Conservation (phyloP, 1,139 yeast species). For the Arxiozyma telluris region DNA sequence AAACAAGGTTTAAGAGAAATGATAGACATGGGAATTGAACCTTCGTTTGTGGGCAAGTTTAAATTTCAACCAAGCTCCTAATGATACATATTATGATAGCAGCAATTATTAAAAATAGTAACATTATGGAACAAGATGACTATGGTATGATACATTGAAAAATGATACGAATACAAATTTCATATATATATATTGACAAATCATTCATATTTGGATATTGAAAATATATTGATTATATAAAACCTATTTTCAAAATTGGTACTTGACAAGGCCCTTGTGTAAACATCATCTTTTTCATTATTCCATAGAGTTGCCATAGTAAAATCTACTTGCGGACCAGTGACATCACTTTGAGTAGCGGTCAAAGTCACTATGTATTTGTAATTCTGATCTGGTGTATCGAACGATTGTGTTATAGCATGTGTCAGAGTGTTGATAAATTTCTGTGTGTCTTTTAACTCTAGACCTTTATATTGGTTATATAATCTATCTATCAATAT, state of each 20-base stretch:
- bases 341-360: not conserved
- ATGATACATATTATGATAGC: not conserved
- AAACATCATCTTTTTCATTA: slow-evolving; percentile 1
- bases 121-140: not conserved
- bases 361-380: slow-evolving; percentile 1
- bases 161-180: not conserved
- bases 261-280: not conserved
- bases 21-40: slow-evolving; percentile 5
- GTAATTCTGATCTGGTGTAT: not conserved
- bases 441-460: not conserved
- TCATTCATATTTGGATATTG: not conserved
- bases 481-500: not conserved
- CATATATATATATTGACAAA: not conserved
- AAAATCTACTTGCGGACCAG: not conserved
- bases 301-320: slow-evolving; percentile 2
- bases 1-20: slow-evolving; percentile 5
- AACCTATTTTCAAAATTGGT: not conserved
- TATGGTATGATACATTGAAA: too few species aligned
- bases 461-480: not conserved
- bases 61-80: not conserved
- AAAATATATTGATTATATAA: not conserved
- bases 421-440: not conserved
- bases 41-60: slow-evolving; percentile 4
- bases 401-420: not conserved
- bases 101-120: too few species aligned